Conservation (phyloP, 129 eudicot species). For the carrot (Daucus carota) region DNA sequence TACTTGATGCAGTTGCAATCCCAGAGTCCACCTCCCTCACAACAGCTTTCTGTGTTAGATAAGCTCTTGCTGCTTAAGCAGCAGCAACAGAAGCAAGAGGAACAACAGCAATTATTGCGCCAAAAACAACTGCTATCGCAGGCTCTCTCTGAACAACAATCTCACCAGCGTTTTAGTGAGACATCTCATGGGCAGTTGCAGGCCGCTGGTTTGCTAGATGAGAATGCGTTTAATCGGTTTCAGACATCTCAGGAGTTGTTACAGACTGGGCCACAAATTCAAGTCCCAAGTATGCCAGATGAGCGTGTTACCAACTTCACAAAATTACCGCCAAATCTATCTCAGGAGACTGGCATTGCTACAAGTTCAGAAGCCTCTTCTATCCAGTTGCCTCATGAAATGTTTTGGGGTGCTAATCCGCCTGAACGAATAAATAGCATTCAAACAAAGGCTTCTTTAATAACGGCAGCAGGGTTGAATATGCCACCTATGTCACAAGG, state of each 20-base stretch:
- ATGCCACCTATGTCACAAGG: conserved; percentile 13
- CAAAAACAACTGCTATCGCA: conserved; percentile 76
- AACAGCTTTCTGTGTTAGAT: conserved; percentile 55
- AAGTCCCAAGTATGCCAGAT: conserved; percentile 32
- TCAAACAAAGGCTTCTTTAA: conserved; percentile 12
- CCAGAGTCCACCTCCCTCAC: conserved; percentile 53
- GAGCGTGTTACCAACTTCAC: conserved; percentile 20
- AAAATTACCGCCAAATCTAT: conserved; percentile 27
- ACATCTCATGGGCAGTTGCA: conserved; percentile 44
- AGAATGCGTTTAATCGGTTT: conserved; percentile 34
- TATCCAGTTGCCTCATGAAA: conserved; percentile 61
- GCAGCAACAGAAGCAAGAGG: conserved; percentile 40
- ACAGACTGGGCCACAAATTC: conserved; percentile 42
- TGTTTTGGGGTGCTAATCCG: conserved; percentile 30
- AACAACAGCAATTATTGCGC: conserved; percentile 46
- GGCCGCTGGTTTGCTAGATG: conserved; percentile 33
- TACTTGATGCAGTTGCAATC: conserved; percentile 60
- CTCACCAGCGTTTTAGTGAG: conserved; percentile 44
- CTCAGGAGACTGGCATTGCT: conserved; percentile 25
- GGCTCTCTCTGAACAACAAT: conserved; percentile 46
- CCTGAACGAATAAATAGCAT: conserved; percentile 21
- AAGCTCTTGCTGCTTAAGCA: conserved; percentile 66
- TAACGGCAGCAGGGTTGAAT: conserved; percentile 3
- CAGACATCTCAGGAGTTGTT: conserved; percentile 43
- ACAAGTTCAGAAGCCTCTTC: conserved; percentile 32